Evolutionary conservation across 495 filamentous ascomycete genomes (phyloP).

Genomic region (Penicillium pancosmium): DNA sequence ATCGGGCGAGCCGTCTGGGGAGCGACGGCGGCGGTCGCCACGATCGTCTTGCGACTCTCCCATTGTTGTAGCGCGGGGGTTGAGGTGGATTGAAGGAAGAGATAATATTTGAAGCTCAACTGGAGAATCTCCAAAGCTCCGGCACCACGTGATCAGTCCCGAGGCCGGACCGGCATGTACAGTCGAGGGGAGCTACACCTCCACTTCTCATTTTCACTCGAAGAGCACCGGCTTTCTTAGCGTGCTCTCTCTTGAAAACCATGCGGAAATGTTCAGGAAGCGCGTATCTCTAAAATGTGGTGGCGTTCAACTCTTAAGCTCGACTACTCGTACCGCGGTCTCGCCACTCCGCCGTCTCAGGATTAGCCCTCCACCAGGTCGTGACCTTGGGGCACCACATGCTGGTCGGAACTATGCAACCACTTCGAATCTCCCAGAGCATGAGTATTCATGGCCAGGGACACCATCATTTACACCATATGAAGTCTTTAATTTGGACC

Average conservation of each 20-base stretch:
- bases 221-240: conserved; percentile 20
- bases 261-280: conserved; percentile 50
- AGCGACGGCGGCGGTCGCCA: conserved; percentile 27
- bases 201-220: neutral
- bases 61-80: conserved; percentile 21
- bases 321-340: conserved; percentile 13
- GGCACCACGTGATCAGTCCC: conserved; percentile 27
- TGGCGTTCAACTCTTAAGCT: conserved; percentile 35
- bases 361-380: neutral
- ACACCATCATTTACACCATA: conserved; percentile 70
- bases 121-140: conserved; percentile 6
- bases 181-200: conserved; percentile 6
- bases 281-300: conserved; percentile 24
- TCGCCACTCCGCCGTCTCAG: conserved; percentile 20
- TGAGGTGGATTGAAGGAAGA: neutral
- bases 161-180: neutral
- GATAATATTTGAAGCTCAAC: neutral
- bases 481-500: conserved; percentile 74
- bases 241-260: conserved; percentile 28
- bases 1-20: conserved; percentile 23
- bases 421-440: conserved; percentile 23
- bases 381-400: conserved; percentile 3
- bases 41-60: conserved; percentile 23
- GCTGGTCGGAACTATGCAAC: conserved; percentile 36
- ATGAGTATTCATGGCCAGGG: conserved; percentile 42